Percentiles rank a stretch among this genome's conserved stretches.
Conservation (phyloP, 345 rosid genomes). For the Iberis pinnata region DNA sequence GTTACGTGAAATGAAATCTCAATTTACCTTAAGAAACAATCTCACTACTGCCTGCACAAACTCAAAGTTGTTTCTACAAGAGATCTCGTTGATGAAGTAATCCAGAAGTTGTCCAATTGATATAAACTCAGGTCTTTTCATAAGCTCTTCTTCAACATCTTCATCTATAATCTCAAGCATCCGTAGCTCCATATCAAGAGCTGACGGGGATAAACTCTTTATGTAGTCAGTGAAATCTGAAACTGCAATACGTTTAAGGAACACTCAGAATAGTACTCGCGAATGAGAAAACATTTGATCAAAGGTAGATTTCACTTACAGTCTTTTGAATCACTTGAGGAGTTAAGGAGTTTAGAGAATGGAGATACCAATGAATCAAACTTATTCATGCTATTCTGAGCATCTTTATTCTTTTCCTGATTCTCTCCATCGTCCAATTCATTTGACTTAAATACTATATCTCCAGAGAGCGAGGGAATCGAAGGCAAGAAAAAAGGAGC, state of each 20-base stretch:
- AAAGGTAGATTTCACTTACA: constrained; percentile 41
- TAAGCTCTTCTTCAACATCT: constrained; percentile 48
- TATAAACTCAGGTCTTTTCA: constrained; percentile 55
- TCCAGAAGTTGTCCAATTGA: constrained; percentile 62
- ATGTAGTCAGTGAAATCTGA: constrained; percentile 70
- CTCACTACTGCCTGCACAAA: constrained; percentile 76
- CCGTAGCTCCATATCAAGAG: constrained; percentile 78
- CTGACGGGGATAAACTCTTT: constrained; percentile 78
- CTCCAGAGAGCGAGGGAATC: constrained; percentile 78
- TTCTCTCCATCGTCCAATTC: constrained; percentile 38
- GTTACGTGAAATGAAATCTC: constrained; percentile 4
- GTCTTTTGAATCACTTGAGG: constrained; percentile 43
- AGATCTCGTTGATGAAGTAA: constrained; percentile 67
- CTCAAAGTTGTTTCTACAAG: constrained; percentile 72
- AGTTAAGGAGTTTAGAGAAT: constrained; percentile 56
- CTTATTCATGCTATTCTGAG: constrained; percentile 28
- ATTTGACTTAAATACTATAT: constrained; percentile 60
- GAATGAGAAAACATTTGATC: not conserved
- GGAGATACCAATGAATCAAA: constrained; percentile 33
- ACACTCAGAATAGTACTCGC: not conserved
- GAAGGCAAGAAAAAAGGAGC: constrained; percentile 94
- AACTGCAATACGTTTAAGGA: constrained; percentile 32
- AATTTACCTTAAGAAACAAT: constrained; percentile 78
- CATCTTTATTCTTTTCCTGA: constrained; percentile 29
- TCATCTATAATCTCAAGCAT: constrained; percentile 92